Conservation (phyloP, 306 rosid species). For the Acacia acuminata region DNA sequence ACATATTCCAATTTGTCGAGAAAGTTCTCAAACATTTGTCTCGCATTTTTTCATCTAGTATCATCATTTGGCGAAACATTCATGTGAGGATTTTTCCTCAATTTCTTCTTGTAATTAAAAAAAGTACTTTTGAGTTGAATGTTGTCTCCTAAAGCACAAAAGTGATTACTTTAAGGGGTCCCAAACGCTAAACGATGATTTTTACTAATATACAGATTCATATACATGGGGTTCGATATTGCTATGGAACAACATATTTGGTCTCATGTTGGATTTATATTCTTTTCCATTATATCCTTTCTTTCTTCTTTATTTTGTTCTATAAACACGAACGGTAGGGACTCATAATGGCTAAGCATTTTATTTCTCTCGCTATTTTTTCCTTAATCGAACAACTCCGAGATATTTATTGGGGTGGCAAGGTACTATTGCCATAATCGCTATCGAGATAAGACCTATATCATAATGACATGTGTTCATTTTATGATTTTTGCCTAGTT, state of each 20-base stretch:
- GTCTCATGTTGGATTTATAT: conserved; percentile 98
- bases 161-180: background rate
- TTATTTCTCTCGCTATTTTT: conserved; percentile 43
- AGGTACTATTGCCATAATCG: conserved; percentile 56
- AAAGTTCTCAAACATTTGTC: conserved; percentile 82
- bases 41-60: conserved; percentile 90
- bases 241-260: conserved; percentile 99
- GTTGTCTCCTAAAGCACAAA: no score
- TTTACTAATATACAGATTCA: conserved; percentile 65
- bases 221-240: conserved; percentile 99
- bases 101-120: conserved; percentile 23
- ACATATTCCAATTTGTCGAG: conserved; percentile 86
- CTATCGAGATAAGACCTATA: conserved; percentile 22
- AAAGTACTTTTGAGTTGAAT: background rate
- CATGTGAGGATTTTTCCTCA: conserved; percentile 49
- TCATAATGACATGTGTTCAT: conserved; percentile 17
- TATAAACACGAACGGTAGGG: conserved; percentile 14
- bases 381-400: conserved; percentile 52
- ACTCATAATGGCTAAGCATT: conserved; percentile 27
- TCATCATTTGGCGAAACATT: conserved; percentile 98
- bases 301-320: conserved; percentile 2
- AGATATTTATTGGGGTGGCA: conserved; percentile 91
- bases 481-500: conserved; percentile 27
- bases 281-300: conserved; percentile 98
- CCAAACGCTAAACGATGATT: conserved; percentile 25